These are phyloP conservation scores for Aspergillus leporis DNA, from an alignment of 495 filamentous ascomycete genomes.

Conservation along the genomic window DNA sequence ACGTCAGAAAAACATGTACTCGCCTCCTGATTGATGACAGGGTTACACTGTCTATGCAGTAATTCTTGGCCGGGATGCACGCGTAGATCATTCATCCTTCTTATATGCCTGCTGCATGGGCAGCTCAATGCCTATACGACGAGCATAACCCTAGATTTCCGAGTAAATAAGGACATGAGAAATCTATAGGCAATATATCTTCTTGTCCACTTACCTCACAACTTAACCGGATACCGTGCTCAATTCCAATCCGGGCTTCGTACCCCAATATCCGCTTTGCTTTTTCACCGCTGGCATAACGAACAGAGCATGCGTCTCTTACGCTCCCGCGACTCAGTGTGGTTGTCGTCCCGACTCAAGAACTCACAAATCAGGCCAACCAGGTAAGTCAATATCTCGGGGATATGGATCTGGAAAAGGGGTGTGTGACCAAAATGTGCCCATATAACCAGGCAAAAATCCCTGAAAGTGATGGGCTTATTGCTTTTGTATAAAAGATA, in stretches of 20 bases:
- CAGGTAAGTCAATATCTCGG: slow-evolving; percentile 48
- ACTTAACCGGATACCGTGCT: slow-evolving; percentile 54
- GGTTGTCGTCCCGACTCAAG: slow-evolving; percentile 44
- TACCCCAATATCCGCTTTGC: slow-evolving; percentile 59
- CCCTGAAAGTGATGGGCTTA: slow-evolving; percentile 59
- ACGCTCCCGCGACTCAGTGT: slow-evolving; percentile 59
- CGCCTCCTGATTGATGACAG: slow-evolving; percentile 1
- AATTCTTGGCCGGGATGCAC: neutral
- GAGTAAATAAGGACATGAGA: slow-evolving; percentile 13
- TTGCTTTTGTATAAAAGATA: slow-evolving; percentile 67
- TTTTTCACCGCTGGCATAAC: slow-evolving; percentile 60
- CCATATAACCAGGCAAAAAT: slow-evolving; percentile 62
- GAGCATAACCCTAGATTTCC: slow-evolving; percentile 38
- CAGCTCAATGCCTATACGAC: slow-evolving; percentile 34
- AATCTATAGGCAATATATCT: neutral
- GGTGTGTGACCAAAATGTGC: slow-evolving; percentile 58
- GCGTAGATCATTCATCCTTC: slow-evolving; percentile 6
- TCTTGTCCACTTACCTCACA: slow-evolving; percentile 42
- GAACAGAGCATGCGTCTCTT: slow-evolving; percentile 51
- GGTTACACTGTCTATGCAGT: slow-evolving; percentile 4
- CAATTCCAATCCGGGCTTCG: slow-evolving; percentile 54
- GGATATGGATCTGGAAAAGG: slow-evolving; percentile 53
- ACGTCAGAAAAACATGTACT: slow-evolving; percentile 8
- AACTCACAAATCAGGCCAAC: slow-evolving; percentile 50
- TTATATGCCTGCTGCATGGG: slow-evolving; percentile 8